Base-by-base conservation (phyloP, 306 rosid genomes). In the Inga leiocalycina region DNA sequence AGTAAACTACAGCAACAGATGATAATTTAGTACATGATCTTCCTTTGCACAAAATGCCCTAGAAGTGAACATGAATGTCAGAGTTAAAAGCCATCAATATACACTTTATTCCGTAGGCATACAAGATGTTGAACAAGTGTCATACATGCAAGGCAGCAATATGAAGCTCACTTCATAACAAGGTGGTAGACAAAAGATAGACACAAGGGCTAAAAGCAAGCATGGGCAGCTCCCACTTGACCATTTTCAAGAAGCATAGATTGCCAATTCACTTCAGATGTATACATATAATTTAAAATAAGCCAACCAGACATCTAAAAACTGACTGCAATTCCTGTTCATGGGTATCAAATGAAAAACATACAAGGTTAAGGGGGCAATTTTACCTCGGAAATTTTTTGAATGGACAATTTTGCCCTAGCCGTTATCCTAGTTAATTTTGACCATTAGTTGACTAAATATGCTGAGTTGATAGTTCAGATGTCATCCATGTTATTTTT, bases 1-100 rank as follows among this genome's bases (percentile, higher is more conserved):
- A 70, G 80, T 51, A 88, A 85, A 73, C 84, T 67, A 85, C 80
- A 80, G 66, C 84, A 74, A 84, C 85, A 90, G 66, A 86, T 49
- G 17, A n/a, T 39, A 52, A 22, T 64, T 83, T 78, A 80, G 74
- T 12, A 83, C 15, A 80, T 51, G 73, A 72, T 6, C 49, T 76
- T 77, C 81, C 74, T 43, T 8, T 24, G 62, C 75, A 64, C 1
- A 54, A 83, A 80, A 80, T 52, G 69, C 67, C 46, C 66, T 71
- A 52, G 59, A 79, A 10, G 39, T 37, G 67, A 79, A 81, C 15
- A 79, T 48, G 27, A 72, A 74, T 20, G 66, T 64, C 43, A 39
- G 77, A 76, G 45, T 51, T 24, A 66, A 43, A 71, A 79, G 75
- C 49, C 73, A 77, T 68, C 27, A 43, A 61, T 54, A 0, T 13